Evolutionary conservation across 768 basidiomycete species (phyloP).

Genomic region (Xanthoconium purpureum): DNA sequence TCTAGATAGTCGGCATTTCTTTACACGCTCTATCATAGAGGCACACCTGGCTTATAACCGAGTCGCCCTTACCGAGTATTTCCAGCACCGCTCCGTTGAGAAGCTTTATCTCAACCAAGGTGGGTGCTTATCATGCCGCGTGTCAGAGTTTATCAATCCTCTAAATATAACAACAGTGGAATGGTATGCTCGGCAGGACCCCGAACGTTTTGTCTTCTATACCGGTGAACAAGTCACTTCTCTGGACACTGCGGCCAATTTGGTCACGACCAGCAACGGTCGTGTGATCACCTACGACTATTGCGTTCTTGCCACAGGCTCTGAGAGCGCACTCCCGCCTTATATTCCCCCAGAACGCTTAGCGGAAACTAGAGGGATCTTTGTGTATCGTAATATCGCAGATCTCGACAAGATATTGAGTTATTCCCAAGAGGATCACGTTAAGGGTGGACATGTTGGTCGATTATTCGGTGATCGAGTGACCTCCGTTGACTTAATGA

Average conservation of each 20-base stretch:
- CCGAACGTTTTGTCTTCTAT: conserved; percentile 52
- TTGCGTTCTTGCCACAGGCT: conserved; percentile 70
- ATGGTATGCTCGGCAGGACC: conserved; percentile 61
- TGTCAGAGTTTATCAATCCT: background rate
- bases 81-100: conserved; percentile 55
- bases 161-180: conserved; percentile 32
- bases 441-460: conserved; percentile 34
- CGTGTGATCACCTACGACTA: conserved; percentile 52
- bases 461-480: background rate
- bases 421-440: conserved; percentile 47
- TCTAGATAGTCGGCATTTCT: conserved; percentile 17
- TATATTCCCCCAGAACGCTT: conserved; percentile 45
- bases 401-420: conserved; percentile 63
- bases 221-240: conserved; percentile 46
- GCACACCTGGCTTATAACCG: conserved; percentile 54
- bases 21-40: conserved; percentile 26
- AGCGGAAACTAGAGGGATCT: conserved; percentile 49
- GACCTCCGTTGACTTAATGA: background rate
- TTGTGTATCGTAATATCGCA: conserved; percentile 69
- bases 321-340: conserved; percentile 57
- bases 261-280: conserved; percentile 46
- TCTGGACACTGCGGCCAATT: conserved; percentile 38
- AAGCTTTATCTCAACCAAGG: conserved; percentile 58
- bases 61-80: conserved; percentile 52
- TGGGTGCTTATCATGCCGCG: background rate